Conservation (phyloP, 2,329 filamentous ascomycete species). For the Aureobasidium sp. region DNA sequence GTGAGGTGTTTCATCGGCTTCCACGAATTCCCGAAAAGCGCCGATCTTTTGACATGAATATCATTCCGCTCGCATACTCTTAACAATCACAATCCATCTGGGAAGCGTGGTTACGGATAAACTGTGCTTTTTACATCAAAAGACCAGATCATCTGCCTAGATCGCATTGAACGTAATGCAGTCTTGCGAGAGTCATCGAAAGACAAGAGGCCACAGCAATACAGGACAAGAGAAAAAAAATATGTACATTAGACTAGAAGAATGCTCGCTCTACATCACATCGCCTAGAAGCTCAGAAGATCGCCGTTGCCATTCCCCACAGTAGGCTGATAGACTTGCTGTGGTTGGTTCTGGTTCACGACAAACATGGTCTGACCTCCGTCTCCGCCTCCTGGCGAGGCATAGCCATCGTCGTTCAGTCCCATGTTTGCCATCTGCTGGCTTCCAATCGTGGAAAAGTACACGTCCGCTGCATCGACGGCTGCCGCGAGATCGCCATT, state of each 20-base stretch:
- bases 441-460: constrained; percentile 72
- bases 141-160: not conserved
- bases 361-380: constrained; percentile 51
- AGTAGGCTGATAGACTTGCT: constrained; percentile 70
- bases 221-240: not conserved
- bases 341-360: constrained; percentile 73
- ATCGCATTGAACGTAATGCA: too few species aligned
- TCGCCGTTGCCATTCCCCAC: constrained; percentile 38
- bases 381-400: constrained; percentile 21
- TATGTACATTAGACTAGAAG: constrained; percentile 3
- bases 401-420: constrained; percentile 46
- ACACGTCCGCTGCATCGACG: constrained; percentile 78
- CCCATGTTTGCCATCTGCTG: constrained; percentile 68
- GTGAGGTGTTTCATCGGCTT: not conserved
- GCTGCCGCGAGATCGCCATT: constrained; percentile 57
- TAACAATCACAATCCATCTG: not conserved
- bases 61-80: not conserved
- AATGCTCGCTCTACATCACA: not conserved
- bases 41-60: not conserved
- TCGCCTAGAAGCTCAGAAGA: constrained; percentile 28
- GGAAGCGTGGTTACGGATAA: too few species aligned
- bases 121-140: not conserved
- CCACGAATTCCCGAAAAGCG: not conserved
- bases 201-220: not conserved
- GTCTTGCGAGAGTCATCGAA: not conserved